Conservation (phyloP, 371 early-diverging fungal genomes). For the Mortierella sp. region DNA sequence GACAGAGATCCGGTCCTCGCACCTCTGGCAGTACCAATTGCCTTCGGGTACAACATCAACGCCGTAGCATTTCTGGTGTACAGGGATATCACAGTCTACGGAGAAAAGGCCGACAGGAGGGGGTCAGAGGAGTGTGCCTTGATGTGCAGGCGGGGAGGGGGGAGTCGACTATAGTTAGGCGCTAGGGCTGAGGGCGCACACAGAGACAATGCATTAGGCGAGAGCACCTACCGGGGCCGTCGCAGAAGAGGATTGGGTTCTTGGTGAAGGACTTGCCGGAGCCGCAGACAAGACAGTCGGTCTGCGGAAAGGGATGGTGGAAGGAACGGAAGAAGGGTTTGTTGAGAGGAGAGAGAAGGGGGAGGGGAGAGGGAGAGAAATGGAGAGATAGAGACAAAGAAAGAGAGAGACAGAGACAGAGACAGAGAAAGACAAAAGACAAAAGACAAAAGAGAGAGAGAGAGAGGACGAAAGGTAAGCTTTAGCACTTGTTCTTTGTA, state of each 20-base stretch:
- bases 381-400: not conserved
- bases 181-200: no score
- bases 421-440: constrained; percentile 5
- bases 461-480: constrained; percentile 4
- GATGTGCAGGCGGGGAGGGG: not conserved
- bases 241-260: constrained; percentile 66
- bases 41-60: constrained; percentile 59
- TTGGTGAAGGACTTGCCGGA: constrained; percentile 54
- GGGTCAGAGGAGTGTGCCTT: no score
- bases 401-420: not conserved
- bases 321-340: no score
- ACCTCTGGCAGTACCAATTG: constrained; percentile 67
- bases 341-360: constrained; percentile 3
- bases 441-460: not conserved
- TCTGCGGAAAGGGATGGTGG: constrained; percentile 19
- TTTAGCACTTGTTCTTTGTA: no score
- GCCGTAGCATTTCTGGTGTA: constrained; percentile 65
- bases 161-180: no score
- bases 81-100: constrained; percentile 64
- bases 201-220: not conserved
- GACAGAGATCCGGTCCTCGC: constrained; percentile 55
- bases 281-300: constrained; percentile 61
- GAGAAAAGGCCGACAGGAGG: no score
- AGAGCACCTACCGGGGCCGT: constrained; percentile 58
- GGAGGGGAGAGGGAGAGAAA: not conserved